These are phyloP conservation scores for Phytophthora foliorum DNA, from an alignment of 352 stramenopile genomes.

Conservation along the genomic window DNA sequence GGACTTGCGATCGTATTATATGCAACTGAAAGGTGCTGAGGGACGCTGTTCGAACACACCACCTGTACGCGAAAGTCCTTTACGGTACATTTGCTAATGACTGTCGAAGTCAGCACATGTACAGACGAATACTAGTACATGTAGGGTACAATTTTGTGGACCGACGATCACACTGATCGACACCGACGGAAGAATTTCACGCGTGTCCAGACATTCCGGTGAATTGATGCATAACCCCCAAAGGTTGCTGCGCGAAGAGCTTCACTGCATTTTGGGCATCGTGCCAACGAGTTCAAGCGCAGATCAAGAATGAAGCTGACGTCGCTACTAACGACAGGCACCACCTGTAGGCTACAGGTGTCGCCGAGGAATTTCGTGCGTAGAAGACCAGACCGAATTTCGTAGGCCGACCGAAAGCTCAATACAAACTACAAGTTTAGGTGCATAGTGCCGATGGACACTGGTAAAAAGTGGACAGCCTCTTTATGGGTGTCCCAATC, in stretches of 20 bases:
- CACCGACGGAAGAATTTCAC: slow-evolving; percentile 3
- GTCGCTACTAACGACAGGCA: no score
- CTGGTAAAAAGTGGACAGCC: slow-evolving; percentile 22
- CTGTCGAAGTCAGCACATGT: neutral
- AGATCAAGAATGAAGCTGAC: neutral
- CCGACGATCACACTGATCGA: no score
- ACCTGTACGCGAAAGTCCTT: slow-evolving; percentile 26
- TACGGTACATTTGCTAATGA: no score
- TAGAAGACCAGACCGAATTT: slow-evolving; percentile 1
- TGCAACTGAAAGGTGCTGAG: neutral
- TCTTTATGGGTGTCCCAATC: slow-evolving; percentile 5
- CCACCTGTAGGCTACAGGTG: no score
- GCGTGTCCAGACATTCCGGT: neutral
- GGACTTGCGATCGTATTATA: slow-evolving; percentile 5
- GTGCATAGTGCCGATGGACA: slow-evolving; percentile 9
- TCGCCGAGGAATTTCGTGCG: slow-evolving; percentile 1
- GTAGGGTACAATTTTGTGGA: no score
- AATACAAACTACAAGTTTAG: slow-evolving; percentile 7
- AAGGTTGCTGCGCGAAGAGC: no score
- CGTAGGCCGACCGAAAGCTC: neutral
- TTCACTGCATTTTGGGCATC: neutral
- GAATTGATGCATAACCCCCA: no score
- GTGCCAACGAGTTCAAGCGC: neutral
- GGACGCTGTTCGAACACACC: slow-evolving; percentile 18
- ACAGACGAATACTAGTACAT: slow-evolving; percentile 4